Evolutionary conservation across 768 basidiomycete genomes (phyloP), one percentile per base, ranked within the genome.

Genomic region (Amanita polypyramis): DNA sequence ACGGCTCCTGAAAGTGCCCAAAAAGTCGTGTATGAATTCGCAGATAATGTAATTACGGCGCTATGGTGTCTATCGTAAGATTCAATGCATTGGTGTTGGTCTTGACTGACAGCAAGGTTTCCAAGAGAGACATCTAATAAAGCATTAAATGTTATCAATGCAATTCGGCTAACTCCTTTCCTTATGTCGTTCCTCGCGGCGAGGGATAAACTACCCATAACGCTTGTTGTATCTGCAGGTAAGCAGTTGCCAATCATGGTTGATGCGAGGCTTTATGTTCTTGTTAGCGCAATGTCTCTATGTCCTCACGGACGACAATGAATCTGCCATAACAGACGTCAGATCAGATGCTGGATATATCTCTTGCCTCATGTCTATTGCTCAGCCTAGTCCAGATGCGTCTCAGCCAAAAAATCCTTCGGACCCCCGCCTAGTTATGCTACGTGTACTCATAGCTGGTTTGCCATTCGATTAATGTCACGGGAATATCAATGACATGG

Each of bases 51-150:
- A 33, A 87, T 96, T 55, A 94, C 93, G 4, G 79, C 85, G 12
- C 63, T 97, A 20, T 96, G 94, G 94, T 94, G 92, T 65, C 73
- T 97, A 54, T 90, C 90, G 84, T 95, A 72, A 77, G 89, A 80
- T 46, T 38, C 2, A 14, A 9, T 39, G 37, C 29, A 37, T 41
- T 39, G 27, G 21, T 12, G 2, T 6, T 21, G 12, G 43, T 5
- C 0, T 10, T 43, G 10, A 33, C 21, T 25, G 11, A 47, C 23
- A 44, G 57, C 64, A 59, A 68, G 63, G 52, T 60, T 60, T 55
- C 55, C 57, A 65, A 78, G 91, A 62, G 91, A 94, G 72, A 91
- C 90, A 1, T 93, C 91, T 45, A 90, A 92, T 64, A 95, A 95
- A 68, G 90, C 91, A 4, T 70, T 94, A 51, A 79, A 76, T 57